Evolutionary conservation across 2,329 filamentous ascomycete species (phyloP), one percentile per base, ranked within the genome.

Genomic region (Didymellaceae sp.): DNA sequence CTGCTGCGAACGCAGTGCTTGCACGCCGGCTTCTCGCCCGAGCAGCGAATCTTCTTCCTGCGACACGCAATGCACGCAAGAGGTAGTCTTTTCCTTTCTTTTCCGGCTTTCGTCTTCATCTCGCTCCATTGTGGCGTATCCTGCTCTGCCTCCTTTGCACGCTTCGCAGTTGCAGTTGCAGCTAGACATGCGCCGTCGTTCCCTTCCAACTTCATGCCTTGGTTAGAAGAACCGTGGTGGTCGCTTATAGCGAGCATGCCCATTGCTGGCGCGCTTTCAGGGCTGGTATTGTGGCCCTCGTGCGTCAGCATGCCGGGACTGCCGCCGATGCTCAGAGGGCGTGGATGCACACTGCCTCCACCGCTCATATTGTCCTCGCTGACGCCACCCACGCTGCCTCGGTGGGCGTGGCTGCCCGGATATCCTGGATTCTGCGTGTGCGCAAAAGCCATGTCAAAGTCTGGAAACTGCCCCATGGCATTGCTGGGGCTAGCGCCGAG

Each of bases 21-120:
- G 80, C 94, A 99, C 0, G 92, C 90, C 2, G 94, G 94, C 74
- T 97, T 97, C 78, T 97, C 94, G 51, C 94, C 94, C 0, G 93
- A 97, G 72, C 94, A 99, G 44, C 93, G 86, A 57, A 99, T 97
- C 79, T 99, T 99, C 78, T 99, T 99, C 66, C 94, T 84, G 25
- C 94, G 85, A 68, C 94, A 99, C 28, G 92, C 92, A 65, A 97
- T 97, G 71, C 94, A 99, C 13, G 94, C 94, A 43, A 97, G 79
- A 2, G 94, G 94, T 25, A 99, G 77, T 33, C 94, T 83, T 74
- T 97, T 97, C 43, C 94, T 85, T 72, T 97, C 94, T 73, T 97
- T 99, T 13, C 94, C 94, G 2, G 94, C 94, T 67, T 81, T 81
- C 4, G 79, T 81, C 69, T 80, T 81, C 66, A 81, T 73, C 63